These are phyloP conservation scores for Fusarium sp. DNA, from an alignment of 2,329 filamentous ascomycete genomes.

Conservation along the genomic window DNA sequence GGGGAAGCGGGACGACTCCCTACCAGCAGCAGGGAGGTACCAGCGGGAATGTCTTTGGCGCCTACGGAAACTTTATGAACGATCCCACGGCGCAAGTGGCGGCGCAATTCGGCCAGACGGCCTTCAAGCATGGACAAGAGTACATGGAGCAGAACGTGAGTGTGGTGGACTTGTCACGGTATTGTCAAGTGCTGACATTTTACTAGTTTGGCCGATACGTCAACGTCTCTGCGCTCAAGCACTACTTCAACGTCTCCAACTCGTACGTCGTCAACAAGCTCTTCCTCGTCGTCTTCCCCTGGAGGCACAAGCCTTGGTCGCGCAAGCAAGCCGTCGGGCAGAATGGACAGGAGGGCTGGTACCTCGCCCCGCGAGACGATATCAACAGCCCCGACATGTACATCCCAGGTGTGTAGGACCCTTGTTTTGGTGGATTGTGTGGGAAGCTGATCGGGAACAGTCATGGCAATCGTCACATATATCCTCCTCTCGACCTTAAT, in stretches of 20 bases:
- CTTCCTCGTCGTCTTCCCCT: conserved; percentile 93
- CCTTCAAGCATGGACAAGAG: conserved; percentile 91
- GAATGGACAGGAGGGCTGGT: conserved; percentile 79
- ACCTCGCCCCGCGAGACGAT: conserved; percentile 92
- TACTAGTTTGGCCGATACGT: conserved; percentile 76
- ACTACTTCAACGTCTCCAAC: conserved; percentile 99
- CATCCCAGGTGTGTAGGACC: conserved; percentile 74
- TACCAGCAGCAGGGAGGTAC: conserved; percentile 75
- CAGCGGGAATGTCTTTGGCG: conserved; percentile 69
- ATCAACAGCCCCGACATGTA: conserved; percentile 99
- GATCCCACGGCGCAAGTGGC: conserved; percentile 96
- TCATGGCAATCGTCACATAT: conserved; percentile 98
- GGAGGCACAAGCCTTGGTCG: conserved; percentile 97
- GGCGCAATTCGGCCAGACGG: conserved; percentile 92
- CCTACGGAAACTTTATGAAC: conserved; percentile 93
- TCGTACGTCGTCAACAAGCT: conserved; percentile 95
- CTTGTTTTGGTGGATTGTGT: too few relatives aligned
- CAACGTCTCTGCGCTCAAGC: conserved; percentile 92
- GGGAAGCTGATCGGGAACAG: conserved; percentile 51
- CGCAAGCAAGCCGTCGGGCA: conserved; percentile 83
- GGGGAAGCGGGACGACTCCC: conserved; percentile 81
- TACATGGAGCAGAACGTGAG: conserved; percentile 95
- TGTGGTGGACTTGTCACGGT: conserved; percentile 14
- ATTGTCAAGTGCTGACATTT: conserved; percentile 21
- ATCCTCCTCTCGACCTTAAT: conserved; percentile 93